Evolutionary conservation across 768 basidiomycete genomes (phyloP).

Genomic region (Lentinus brumalis): DNA sequence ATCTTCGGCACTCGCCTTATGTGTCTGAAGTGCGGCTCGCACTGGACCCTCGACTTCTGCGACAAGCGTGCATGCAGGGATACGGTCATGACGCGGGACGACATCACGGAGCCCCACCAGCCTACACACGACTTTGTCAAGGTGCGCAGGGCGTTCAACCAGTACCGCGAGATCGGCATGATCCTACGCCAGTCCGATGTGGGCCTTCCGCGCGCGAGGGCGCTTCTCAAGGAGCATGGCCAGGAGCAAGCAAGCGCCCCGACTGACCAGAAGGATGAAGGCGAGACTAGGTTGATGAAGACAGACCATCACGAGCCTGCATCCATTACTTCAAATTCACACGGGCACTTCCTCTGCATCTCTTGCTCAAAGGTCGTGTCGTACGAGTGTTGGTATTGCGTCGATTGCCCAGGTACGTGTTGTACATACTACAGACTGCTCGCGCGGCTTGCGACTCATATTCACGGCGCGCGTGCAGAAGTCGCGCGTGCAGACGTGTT

Average conservation of each 20-base stretch:
- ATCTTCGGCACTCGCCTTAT: neutral
- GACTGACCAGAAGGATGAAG: too few species aligned
- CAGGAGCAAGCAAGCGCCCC: too few species aligned
- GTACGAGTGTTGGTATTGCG: neutral
- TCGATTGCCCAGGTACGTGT: neutral
- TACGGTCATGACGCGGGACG: neutral
- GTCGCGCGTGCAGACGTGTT: too few species aligned
- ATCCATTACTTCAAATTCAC: neutral
- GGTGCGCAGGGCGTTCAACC: neutral
- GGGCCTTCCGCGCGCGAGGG: neutral
- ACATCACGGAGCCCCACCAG: neutral
- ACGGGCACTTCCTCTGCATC: neutral
- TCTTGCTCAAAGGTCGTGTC: neutral
- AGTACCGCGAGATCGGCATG: neutral
- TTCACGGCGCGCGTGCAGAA: too few species aligned
- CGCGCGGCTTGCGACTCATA: too few species aligned
- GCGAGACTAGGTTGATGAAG: too few species aligned
- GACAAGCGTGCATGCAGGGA: neutral
- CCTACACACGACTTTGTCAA: neutral
- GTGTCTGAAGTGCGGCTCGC: neutral
- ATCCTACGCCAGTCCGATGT: neutral
- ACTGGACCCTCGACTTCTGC: neutral
- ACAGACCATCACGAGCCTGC: neutral
- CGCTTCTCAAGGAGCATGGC: too few species aligned
- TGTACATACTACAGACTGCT: too few species aligned